Conservation (phyloP, 2,329 filamentous ascomycete species). For the Incumbomyces lentus region DNA sequence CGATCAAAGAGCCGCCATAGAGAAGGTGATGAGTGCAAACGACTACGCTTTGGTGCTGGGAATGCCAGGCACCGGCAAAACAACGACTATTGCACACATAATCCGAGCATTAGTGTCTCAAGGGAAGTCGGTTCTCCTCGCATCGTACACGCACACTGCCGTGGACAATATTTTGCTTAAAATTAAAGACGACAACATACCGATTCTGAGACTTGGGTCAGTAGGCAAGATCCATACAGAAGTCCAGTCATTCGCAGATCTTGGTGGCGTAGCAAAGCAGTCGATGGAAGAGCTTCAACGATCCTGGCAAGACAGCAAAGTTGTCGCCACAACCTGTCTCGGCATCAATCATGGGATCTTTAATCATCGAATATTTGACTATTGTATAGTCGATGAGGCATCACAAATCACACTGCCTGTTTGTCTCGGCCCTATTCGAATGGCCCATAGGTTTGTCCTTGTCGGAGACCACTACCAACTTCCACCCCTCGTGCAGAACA, state of each 20-base stretch:
- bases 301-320: conserved; percentile 73
- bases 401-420: conserved; percentile 95
- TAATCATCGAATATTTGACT: conserved; percentile 81
- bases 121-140: conserved; percentile 83
- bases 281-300: conserved; percentile 74
- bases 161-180: conserved; percentile 98
- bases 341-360: conserved; percentile 86
- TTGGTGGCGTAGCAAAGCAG: conserved; percentile 63
- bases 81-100: conserved; percentile 94
- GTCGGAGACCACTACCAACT: conserved; percentile 96
- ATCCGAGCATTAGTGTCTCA: conserved; percentile 81
- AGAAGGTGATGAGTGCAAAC: conserved; percentile 89
- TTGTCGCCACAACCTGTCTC: conserved; percentile 91
- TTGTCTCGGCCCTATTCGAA: conserved; percentile 83
- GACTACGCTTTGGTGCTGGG: conserved; percentile 96
- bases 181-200: conserved; percentile 65
- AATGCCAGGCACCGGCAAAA: conserved; percentile 98
- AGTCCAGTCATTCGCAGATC: conserved; percentile 71
- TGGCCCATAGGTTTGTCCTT: conserved; percentile 85
- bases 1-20: conserved; percentile 76
- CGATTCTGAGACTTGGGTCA: conserved; percentile 75
- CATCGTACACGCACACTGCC: conserved; percentile 93
- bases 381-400: conserved; percentile 96
- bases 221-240: conserved; percentile 78
- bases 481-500: conserved; percentile 86